Percentiles rank a stretch among this genome's conserved stretches.
Conservation (phyloP, 805 yeast species). For the Kodamaea leandrae region DNA sequence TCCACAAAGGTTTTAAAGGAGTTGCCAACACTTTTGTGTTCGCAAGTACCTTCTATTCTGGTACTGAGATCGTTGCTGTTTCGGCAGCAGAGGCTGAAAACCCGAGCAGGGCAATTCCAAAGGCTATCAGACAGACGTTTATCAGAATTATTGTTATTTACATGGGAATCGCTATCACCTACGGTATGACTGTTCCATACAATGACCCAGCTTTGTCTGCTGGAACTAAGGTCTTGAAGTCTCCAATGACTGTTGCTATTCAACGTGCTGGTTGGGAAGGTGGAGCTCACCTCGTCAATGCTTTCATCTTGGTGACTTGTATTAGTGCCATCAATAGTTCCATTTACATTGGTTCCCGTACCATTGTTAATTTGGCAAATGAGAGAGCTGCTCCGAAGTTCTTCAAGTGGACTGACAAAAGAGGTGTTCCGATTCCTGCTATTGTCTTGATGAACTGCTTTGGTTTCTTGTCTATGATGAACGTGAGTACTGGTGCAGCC, state of each 20-base stretch:
- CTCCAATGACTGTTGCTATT: slow-evolving; percentile 41
- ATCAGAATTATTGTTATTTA: slow-evolving; percentile 53
- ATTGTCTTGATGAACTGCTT: slow-evolving; percentile 52
- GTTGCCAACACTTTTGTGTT: slow-evolving; percentile 57
- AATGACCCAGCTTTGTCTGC: slow-evolving; percentile 46
- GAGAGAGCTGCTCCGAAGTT: slow-evolving; percentile 59
- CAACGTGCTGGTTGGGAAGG: slow-evolving; percentile 41
- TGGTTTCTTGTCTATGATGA: slow-evolving; percentile 57
- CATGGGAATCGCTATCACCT: slow-evolving; percentile 51
- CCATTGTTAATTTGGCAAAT: slow-evolving; percentile 61
- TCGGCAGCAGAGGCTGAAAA: slow-evolving; percentile 62
- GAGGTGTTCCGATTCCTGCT: slow-evolving; percentile 66
- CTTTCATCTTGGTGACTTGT: slow-evolving; percentile 61
- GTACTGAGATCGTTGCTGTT: slow-evolving; percentile 56
- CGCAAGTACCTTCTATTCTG: slow-evolving; percentile 59
- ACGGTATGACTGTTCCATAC: slow-evolving; percentile 60
- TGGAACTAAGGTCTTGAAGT: slow-evolving; percentile 40
- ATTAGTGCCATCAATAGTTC: slow-evolving; percentile 69
- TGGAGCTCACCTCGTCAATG: slow-evolving; percentile 54
- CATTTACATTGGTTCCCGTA: slow-evolving; percentile 66
- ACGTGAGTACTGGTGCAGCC: slow-evolving; percentile 57
- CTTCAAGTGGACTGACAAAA: slow-evolving; percentile 48
- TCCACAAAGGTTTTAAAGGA: slow-evolving; percentile 49
- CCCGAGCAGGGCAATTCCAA: slow-evolving; percentile 56
- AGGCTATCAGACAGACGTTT: slow-evolving; percentile 55